Conservation (phyloP, 805 yeast genomes). For the Barnettozyma siamensis region DNA sequence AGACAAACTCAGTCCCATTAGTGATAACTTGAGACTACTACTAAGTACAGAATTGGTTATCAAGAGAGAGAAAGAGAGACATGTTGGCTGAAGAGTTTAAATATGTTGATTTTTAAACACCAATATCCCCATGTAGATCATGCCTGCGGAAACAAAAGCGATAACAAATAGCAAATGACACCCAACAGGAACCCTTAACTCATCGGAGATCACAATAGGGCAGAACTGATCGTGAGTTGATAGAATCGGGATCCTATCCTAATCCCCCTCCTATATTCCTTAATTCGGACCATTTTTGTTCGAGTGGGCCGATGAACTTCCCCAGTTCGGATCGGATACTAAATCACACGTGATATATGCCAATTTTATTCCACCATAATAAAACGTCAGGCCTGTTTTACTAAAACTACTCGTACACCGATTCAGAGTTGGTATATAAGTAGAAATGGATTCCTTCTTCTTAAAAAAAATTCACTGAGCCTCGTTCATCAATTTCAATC, state of each 20-base stretch:
- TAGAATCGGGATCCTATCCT: neutral
- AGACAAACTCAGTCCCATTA: slow-evolving; percentile 26
- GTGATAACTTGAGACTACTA: slow-evolving; percentile 51
- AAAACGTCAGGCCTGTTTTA: no score
- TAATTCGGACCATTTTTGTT: neutral
- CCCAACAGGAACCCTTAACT: no score
- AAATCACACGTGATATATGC: slow-evolving; percentile 4
- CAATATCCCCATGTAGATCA: no score
- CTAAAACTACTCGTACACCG: neutral
- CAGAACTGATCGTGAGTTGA: no score
- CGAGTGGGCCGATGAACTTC: neutral
- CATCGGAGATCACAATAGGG: no score
- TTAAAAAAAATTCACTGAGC: neutral
- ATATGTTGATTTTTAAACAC: no score
- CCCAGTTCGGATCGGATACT: slow-evolving; percentile 2
- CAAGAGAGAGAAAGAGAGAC: slow-evolving; percentile 46
- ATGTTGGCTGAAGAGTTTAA: slow-evolving; percentile 16
- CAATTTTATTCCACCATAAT: neutral
- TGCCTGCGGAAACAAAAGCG: no score
- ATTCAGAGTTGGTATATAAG: neutral
- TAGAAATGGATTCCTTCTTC: neutral
- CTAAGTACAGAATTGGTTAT: slow-evolving; percentile 57
- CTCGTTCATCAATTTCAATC: no score
- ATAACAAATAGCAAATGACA: no score
- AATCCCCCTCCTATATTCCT: neutral